Base-by-base conservation (phyloP, 2,329 filamentous ascomycete genomes). In the Ophidiomyces ophidiicola region DNA sequence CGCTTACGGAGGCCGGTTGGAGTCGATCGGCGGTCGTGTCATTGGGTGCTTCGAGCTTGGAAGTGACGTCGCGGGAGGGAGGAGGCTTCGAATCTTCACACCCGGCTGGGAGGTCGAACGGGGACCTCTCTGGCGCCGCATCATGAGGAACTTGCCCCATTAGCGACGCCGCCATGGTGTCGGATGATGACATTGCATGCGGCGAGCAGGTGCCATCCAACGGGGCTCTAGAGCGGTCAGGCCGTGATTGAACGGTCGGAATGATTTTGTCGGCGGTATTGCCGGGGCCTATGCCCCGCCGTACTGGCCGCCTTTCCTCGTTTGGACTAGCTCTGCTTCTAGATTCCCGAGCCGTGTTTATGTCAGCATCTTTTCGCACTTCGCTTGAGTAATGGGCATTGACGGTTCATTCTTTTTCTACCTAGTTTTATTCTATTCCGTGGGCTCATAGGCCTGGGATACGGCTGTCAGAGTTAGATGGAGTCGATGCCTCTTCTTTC, bases 161-260 rank as follows among this genome's bases (percentile, higher is more conserved):
- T 52, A 60, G 57, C 57, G 61, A 60, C 59, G 61, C 60, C 54
- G 60, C 62, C 61, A 64, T 62, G 58, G 60, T 62, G 59, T 62
- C 60, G 55, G 60, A 63, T 50, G 56, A 60, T 57, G 60, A 63
- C 61, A 63, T 62, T 58, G 57, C 57, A 60, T 52, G 53, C 54
- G 53, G 49, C 43, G 50, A 51, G 46, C 48, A 43, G 41, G 39
- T 47, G 28, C 41, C 37, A 36, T 44, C 40, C 39, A 47, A 36
- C 39, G 32, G 26, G 30, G 37, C 30, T 39, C 37, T 32, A 14
- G 26, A 20, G 38, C 38, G 32, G 38, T 30, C 28, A 14, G 38
- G 19, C 38, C 31, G 29, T 41, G 38, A 31, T 23, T 15, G 28
- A 23, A 28, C 26, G 31, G 32, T 34, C 23, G 38, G 38, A 25